Conservation (phyloP, 345 rosid species). For the Zanthoxylum bungeanum region DNA sequence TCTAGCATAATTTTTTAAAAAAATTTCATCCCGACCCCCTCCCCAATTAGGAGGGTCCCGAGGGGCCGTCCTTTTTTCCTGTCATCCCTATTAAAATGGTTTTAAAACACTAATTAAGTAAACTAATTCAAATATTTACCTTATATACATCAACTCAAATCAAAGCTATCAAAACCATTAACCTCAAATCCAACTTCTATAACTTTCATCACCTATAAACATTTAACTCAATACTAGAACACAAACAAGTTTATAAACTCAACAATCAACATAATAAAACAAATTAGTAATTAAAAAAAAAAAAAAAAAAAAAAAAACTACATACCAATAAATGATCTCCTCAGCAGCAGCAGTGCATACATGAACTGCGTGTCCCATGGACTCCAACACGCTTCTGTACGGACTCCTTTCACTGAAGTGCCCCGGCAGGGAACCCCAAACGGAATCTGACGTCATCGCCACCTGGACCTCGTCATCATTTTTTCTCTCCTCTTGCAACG, state of each 20-base stretch:
- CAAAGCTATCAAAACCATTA: neutral
- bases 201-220: neutral
- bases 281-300: neutral
- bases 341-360: constrained; percentile 53
- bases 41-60: too few species aligned
- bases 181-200: neutral
- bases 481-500: constrained; percentile 25
- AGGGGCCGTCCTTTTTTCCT: too few species aligned
- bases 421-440: constrained; percentile 38
- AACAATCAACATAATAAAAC: neutral
- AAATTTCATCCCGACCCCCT: too few species aligned
- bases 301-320: neutral
- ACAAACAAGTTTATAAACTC: too few species aligned
- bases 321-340: constrained; percentile 64
- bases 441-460: constrained; percentile 25
- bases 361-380: constrained; percentile 72
- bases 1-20: too few species aligned
- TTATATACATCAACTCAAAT: neutral
- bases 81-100: too few species aligned
- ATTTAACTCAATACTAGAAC: neutral
- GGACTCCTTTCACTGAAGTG: constrained; percentile 44
- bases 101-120: too few species aligned
- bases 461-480: constrained; percentile 2
- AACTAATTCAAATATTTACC: neutral
- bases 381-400: constrained; percentile 62